These are phyloP conservation scores for Trapa incisa DNA, from an alignment of 345 rosid genomes.

Conservation along the genomic window DNA sequence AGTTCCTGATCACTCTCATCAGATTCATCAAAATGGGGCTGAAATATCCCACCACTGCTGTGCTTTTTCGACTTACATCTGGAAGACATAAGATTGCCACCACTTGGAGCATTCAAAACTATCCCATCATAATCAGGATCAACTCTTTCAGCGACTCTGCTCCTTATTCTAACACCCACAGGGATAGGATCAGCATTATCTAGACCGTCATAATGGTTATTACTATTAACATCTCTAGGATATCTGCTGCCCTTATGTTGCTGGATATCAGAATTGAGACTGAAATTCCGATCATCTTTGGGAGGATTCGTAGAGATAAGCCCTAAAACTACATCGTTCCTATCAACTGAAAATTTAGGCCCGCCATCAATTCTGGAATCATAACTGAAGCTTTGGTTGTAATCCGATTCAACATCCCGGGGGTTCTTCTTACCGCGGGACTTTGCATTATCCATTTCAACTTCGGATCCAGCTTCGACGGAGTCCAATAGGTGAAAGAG, in stretches of 20 bases:
- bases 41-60: no score
- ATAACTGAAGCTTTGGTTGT: neutral
- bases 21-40: no score
- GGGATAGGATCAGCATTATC: neutral
- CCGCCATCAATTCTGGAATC: neutral
- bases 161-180: constrained; percentile 2
- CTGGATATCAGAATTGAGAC: constrained; percentile 16
- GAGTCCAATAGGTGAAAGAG: constrained; percentile 76
- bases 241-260: constrained; percentile 14
- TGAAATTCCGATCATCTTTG: constrained; percentile 11
- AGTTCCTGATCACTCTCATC: neutral
- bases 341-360: constrained; percentile 1
- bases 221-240: neutral
- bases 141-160: constrained; percentile 21
- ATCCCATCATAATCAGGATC: constrained; percentile 25
- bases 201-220: neutral
- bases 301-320: constrained; percentile 18
- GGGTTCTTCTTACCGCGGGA: constrained; percentile 4
- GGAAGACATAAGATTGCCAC: neutral
- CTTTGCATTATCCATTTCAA: neutral
- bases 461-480: constrained; percentile 53
- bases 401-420: neutral
- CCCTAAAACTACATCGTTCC: constrained; percentile 14
- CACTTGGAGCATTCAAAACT: constrained; percentile 24
- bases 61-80: no score